These are phyloP conservation scores for Alternaria ethzedia DNA, from an alignment of 2,329 filamentous ascomycete species.

Conservation along the genomic window DNA sequence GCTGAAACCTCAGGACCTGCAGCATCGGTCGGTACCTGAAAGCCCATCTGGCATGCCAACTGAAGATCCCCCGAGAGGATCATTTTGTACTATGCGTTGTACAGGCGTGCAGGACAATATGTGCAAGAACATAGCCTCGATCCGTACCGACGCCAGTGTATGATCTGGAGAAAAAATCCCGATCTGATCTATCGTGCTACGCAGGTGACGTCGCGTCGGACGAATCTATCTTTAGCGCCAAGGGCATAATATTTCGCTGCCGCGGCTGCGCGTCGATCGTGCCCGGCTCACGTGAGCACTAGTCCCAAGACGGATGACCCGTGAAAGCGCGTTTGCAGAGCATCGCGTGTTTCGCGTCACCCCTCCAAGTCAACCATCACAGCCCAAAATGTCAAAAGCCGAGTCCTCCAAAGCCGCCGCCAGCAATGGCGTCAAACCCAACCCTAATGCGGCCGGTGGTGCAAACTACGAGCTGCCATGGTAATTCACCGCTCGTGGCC, in stretches of 20 bases:
- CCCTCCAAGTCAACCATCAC: slow-evolving; percentile 22
- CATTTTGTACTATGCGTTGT: background rate
- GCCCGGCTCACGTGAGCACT: slow-evolving; percentile 21
- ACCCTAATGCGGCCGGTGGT: slow-evolving; percentile 48
- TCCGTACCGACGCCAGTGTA: background rate
- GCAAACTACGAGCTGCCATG: slow-evolving; percentile 79
- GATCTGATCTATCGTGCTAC: background rate
- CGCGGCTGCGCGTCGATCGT: background rate
- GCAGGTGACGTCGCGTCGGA: background rate
- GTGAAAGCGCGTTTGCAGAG: slow-evolving; percentile 27
- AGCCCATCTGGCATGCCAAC: background rate
- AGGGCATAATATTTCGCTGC: background rate
- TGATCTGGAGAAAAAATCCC: background rate
- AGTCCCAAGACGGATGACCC: slow-evolving; percentile 12
- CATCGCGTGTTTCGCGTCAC: slow-evolving; percentile 32
- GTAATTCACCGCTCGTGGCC: slow-evolving; percentile 52
- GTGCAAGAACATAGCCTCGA: background rate
- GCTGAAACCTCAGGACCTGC: slow-evolving; percentile 9
- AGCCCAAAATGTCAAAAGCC: slow-evolving; percentile 53
- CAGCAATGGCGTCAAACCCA: slow-evolving; percentile 52
- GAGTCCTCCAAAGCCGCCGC: slow-evolving; percentile 58
- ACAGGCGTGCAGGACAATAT: background rate
- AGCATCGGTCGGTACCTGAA: background rate
- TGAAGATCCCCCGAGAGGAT: background rate
- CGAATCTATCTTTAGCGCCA: slow-evolving; percentile 1